Evolutionary conservation across 495 filamentous ascomycete species (phyloP).

Genomic region (Talaromyces proteolyticus): DNA sequence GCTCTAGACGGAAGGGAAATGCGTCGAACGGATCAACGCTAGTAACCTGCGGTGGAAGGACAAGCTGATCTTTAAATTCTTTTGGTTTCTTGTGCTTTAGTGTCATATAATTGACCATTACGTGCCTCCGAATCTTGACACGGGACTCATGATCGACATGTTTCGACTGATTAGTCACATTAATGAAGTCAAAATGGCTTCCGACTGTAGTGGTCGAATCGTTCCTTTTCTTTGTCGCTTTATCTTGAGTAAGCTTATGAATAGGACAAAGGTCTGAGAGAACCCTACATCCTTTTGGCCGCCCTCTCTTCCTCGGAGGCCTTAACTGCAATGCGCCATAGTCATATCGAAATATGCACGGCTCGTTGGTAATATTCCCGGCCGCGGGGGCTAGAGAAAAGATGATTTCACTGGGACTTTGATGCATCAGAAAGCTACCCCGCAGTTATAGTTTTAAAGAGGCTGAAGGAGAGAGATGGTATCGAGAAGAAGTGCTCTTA

Average conservation of each 20-base stretch:
- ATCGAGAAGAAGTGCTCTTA: background rate
- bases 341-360: constrained; percentile 3
- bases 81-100: background rate
- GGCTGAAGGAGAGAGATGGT: background rate
- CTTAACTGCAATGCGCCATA: background rate
- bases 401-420: background rate
- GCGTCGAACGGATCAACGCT: constrained; percentile 2
- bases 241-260: background rate
- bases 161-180: background rate
- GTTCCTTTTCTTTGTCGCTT: background rate
- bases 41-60: background rate
- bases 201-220: background rate
- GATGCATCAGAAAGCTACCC: background rate
- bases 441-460: background rate
- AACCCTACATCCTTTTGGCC: constrained; percentile 3
- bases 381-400: background rate
- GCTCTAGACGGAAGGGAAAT: background rate
- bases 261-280: background rate
- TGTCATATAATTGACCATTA: constrained; percentile 22
- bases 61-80: background rate
- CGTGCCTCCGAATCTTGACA: constrained; percentile 39
- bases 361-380: background rate
- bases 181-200: background rate
- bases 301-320: background rate
- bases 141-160: constrained; percentile 25